Percentiles rank a stretch among this genome's conserved stretches.
phyloP scores from a whole-genome alignment of 2,329 filamentous ascomycete species.

The Aureobasidium sp. region DNA sequence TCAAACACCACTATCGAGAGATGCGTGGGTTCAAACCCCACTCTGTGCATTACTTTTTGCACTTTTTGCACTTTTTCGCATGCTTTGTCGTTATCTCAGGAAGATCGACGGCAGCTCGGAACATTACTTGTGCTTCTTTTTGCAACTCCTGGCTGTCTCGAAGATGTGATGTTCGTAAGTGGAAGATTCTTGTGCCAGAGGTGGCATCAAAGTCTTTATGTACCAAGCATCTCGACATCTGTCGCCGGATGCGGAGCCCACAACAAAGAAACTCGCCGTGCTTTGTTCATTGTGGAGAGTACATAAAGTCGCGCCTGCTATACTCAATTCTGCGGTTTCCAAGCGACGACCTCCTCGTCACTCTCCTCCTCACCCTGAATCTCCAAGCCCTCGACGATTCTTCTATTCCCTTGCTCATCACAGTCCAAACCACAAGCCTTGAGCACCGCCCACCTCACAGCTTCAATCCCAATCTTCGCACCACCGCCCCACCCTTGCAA shows the following conservation, averaged over 20 bases:
- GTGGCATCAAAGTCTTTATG: no score
- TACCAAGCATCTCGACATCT: no score
- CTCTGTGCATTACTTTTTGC: background rate
- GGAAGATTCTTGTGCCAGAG: no score
- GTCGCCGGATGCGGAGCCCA: no score
- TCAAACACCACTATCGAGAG: constrained; percentile 4
- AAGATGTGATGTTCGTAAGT: no score
- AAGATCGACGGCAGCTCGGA: no score
- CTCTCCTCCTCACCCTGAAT: background rate
- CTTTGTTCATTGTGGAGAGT: no score
- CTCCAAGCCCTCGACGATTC: background rate
- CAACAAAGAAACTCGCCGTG: no score
- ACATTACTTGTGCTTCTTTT: no score
- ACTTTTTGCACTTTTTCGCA: no score
- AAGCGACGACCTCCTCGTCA: background rate
- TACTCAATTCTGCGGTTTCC: background rate
- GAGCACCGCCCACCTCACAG: constrained; percentile 55
- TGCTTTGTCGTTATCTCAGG: no score
- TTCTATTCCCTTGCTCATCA: constrained; percentile 19
- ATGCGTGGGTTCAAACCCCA: constrained; percentile 6
- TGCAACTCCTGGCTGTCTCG: no score
- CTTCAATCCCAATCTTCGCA: constrained; percentile 52
- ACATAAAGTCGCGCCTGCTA: background rate
- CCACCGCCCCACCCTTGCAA: constrained; percentile 38
- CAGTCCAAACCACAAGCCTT: constrained; percentile 50